Percentiles rank a stretch among this genome's conserved stretches.
Evolutionary conservation across 2,329 filamentous ascomycete genomes (phyloP).

Genomic region (Byssothecium circinans): DNA sequence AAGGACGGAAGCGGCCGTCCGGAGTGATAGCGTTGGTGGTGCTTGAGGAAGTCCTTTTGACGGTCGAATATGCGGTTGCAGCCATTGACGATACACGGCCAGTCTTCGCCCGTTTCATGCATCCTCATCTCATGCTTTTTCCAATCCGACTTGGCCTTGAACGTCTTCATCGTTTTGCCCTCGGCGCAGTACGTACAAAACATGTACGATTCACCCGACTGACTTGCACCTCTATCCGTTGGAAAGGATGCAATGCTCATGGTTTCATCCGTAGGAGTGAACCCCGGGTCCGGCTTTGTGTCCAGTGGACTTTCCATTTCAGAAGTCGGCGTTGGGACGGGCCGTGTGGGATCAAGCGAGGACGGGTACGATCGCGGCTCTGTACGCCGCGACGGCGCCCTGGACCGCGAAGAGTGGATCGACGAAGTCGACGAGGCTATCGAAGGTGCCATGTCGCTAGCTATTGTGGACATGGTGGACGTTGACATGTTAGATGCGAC

Average conservation of each 20-base stretch:
- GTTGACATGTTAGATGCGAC: conserved; percentile 37
- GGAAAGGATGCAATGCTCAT: conserved; percentile 31
- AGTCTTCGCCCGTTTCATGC: conserved; percentile 45
- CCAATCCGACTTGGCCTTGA: conserved; percentile 45
- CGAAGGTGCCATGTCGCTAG: conserved; percentile 33
- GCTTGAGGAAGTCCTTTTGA: conserved; percentile 42
- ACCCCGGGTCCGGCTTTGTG: conserved; percentile 28
- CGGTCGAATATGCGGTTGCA: conserved; percentile 42
- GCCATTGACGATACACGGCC: conserved; percentile 38
- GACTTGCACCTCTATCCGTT: conserved; percentile 25
- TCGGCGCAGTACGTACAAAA: conserved; percentile 45
- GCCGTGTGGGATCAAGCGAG: conserved; percentile 37
- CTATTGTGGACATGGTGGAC: conserved; percentile 29
- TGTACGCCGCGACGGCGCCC: conserved; percentile 23
- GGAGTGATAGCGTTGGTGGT: conserved; percentile 42
- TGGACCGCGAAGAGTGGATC: conserved; percentile 31
- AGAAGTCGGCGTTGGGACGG: conserved; percentile 35
- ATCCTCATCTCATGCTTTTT: conserved; percentile 45
- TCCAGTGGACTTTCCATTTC: conserved; percentile 37
- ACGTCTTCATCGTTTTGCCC: conserved; percentile 37
- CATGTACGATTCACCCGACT: conserved; percentile 38
- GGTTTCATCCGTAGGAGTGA: conserved; percentile 37
- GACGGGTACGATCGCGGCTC: conserved; percentile 40
- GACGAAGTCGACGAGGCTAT: conserved; percentile 35
- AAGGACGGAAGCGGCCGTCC: conserved; percentile 38